Base-by-base conservation (phyloP, 495 filamentous ascomycete species). In the Xylaria palmicola region DNA sequence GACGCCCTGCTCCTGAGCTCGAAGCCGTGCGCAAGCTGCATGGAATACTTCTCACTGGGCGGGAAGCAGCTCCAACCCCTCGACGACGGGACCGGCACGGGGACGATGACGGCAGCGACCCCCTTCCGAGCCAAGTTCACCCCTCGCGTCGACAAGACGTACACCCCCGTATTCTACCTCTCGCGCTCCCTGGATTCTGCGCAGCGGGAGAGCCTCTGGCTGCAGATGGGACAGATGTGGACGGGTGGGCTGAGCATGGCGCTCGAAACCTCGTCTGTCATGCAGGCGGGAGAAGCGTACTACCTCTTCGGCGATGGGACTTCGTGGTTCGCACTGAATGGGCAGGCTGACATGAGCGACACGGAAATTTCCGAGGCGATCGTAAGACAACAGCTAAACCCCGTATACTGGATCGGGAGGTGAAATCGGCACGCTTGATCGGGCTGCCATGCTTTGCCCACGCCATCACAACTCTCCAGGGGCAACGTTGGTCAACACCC, bases 161-260 rank as follows among this genome's bases (percentile, higher is more conserved):
- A 71, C 51, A 71, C 68, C 8, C 68, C 68, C 17, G 66, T 71
- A 1, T 71, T 71, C 54, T 64, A 71, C 44, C 48, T 71, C 9
- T 34, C 68, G 30, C 66, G 63, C 6, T 64, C 59, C 9, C 68
- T 71, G 17, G 61, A 63, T 22, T 19, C 59, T 7, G n/a, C 64
- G 10, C 59, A 66, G 30, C 59, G 66, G 1, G 57, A 37, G 3
- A 26, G 56, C 1, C 40, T 71, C 29, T 71, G 68, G 68, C 43
- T 59, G 1, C 66, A 71, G 55, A 22, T 71, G 12, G 59, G 49
- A 29, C 62, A 57, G 26, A 68, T 71, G 66, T 60, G 66, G 17
- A 63, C 66, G 0, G 65, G 63, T 19, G 62, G 63, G 2, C 30
- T 47, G 49, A 57, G 59, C 5, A 41, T 66, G 7, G 59, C 64